Evolutionary conservation across 805 yeast genomes (phyloP).

Genomic region (Ogataea neopini): DNA sequence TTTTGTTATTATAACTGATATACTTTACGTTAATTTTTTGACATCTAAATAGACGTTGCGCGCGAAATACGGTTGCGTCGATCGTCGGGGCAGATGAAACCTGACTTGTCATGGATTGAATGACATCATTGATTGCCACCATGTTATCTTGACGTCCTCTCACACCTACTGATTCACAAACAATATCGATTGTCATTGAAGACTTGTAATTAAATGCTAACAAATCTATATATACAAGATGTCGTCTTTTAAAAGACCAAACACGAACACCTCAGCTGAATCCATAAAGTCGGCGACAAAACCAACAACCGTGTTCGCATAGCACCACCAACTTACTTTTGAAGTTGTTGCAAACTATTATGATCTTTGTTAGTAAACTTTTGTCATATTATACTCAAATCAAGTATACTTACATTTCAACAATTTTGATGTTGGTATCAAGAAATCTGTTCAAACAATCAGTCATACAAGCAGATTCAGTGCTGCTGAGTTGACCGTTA

Average conservation of each 20-base stretch:
- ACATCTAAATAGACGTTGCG: constrained; percentile 1
- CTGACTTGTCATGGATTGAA: neutral
- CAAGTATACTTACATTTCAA: constrained; percentile 44
- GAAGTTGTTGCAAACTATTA: constrained; percentile 21
- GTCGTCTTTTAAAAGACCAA: neutral
- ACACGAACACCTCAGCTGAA: neutral
- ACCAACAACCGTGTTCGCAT: too few relatives aligned
- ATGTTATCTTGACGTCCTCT: too few relatives aligned
- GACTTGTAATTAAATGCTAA: neutral
- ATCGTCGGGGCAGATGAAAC: constrained; percentile 3
- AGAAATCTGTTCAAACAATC: constrained; percentile 85
- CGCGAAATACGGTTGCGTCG: constrained; percentile 1
- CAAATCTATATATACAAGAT: constrained; percentile 5
- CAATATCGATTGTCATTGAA: neutral
- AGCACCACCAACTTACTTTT: constrained; percentile 10
- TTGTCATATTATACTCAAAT: neutral
- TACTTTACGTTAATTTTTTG: neutral
- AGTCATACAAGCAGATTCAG: constrained; percentile 71
- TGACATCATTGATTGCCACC: too few relatives aligned
- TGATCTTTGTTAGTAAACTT: constrained; percentile 13
- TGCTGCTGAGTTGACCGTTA: constrained; percentile 48
- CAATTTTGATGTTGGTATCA: constrained; percentile 85
- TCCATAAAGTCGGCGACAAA: too few relatives aligned
- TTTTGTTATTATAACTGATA: neutral
- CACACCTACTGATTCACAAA: too few relatives aligned